These are phyloP conservation scores for Sporothrix schenckii DNA, from an alignment of 2,329 filamentous ascomycete species.

Conservation along the genomic window DNA sequence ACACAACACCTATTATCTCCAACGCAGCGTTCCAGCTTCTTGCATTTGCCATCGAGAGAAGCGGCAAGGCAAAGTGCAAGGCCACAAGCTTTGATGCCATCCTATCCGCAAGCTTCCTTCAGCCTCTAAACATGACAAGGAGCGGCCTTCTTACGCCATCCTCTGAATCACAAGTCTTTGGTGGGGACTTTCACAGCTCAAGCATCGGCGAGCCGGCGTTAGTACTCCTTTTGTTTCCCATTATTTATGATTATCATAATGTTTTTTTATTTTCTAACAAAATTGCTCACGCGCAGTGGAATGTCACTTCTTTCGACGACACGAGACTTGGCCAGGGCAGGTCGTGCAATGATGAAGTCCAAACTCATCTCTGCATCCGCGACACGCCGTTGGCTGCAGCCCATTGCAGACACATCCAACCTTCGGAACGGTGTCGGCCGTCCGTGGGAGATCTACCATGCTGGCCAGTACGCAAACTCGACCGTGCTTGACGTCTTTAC, in stretches of 20 bases:
- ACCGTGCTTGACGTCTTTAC: not conserved
- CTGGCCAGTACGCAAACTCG: slow-evolving; percentile 5
- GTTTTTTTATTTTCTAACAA: not conserved
- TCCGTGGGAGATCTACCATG: slow-evolving; percentile 2
- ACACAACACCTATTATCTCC: slow-evolving; percentile 4
- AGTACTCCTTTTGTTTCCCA: not conserved
- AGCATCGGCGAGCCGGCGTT: not conserved
- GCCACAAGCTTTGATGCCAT: not conserved
- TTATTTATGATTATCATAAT: not conserved
- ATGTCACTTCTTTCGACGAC: not conserved
- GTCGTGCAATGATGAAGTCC: not conserved
- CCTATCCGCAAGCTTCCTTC: not conserved
- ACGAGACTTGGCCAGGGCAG: not conserved
- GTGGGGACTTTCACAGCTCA: not conserved
- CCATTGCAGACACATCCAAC: slow-evolving; percentile 10
- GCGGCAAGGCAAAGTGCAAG: not conserved
- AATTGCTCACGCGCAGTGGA: not conserved
- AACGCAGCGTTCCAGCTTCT: slow-evolving; percentile 6
- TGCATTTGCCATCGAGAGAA: not conserved
- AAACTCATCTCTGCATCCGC: not conserved
- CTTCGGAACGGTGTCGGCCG: slow-evolving; percentile 2
- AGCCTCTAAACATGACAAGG: not conserved
- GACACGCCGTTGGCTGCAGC: slow-evolving; percentile 7
- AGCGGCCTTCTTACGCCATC: not conserved
- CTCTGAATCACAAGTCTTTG: not conserved